phyloP scores from a whole-genome alignment of 306 rosid genomes.

The Alnus glutinosa region DNA sequence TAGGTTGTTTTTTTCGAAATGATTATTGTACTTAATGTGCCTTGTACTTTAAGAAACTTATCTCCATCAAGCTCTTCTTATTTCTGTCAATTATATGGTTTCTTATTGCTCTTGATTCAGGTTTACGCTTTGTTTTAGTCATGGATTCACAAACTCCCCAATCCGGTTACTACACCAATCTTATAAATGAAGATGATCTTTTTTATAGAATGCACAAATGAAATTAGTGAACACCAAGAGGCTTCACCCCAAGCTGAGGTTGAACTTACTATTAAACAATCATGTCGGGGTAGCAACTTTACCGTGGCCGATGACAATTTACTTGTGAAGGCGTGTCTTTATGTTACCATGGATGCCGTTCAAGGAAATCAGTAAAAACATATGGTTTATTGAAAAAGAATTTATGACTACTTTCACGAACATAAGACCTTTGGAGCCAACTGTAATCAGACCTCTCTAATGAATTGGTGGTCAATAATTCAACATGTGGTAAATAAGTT shows the following conservation, averaged over 20 bases:
- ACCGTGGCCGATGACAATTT: not conserved
- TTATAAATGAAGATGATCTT: no score
- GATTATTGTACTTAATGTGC: no score
- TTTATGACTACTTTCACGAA: not conserved
- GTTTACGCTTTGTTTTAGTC: no score
- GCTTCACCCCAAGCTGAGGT: not conserved
- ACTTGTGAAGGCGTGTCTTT: not conserved
- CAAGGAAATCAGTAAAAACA: not conserved
- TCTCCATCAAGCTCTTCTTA: no score
- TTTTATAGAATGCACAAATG: no score
- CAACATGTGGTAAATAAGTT: not conserved
- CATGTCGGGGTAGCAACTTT: not conserved
- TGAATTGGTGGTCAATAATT: not conserved
- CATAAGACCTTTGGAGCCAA: not conserved
- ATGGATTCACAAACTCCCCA: no score
- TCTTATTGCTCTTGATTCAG: no score
- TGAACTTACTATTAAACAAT: not conserved
- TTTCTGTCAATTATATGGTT: no score
- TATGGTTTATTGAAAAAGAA: not conserved
- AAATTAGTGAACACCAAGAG: no score
- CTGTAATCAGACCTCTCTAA: not conserved
- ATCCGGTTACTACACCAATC: no score
- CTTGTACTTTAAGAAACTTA: no score
- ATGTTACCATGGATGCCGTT: not conserved
- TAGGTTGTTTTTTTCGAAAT: no score